Conservation (phyloP, 495 filamentous ascomycete genomes). For the Lophium mytilinum region DNA sequence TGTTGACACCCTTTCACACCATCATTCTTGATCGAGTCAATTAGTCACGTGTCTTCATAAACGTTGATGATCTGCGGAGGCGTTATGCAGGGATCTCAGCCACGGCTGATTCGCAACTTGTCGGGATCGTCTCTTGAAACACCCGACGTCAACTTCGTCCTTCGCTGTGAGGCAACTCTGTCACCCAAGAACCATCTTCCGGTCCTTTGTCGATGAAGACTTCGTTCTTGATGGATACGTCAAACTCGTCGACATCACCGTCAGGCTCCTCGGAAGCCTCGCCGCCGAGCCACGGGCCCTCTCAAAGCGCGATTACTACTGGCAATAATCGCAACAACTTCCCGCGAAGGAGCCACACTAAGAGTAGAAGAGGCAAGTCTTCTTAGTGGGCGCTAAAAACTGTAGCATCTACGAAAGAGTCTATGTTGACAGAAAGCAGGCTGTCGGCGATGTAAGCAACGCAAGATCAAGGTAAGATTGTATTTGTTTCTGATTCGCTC, state of each 20-base stretch:
- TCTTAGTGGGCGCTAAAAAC: background rate
- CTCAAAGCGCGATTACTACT: conserved; percentile 41
- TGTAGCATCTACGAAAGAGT: background rate
- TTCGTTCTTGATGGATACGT: background rate
- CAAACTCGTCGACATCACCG: background rate
- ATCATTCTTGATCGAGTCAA: too few relatives aligned
- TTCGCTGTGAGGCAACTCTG: too few relatives aligned
- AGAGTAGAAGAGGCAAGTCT: conserved; percentile 38
- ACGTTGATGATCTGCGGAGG: too few relatives aligned
- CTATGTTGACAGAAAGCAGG: conserved; percentile 28
- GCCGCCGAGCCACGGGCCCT: background rate
- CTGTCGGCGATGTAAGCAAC: conserved; percentile 51
- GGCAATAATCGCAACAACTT: background rate
- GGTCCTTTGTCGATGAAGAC: too few relatives aligned
- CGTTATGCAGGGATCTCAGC: too few relatives aligned
- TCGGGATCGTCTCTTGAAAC: too few relatives aligned
- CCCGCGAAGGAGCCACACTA: conserved; percentile 51
- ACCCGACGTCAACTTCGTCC: too few relatives aligned
- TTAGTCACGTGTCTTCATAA: too few relatives aligned
- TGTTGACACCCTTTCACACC: too few relatives aligned
- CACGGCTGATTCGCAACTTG: too few relatives aligned
- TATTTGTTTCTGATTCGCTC: background rate
- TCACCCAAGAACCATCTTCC: too few relatives aligned
- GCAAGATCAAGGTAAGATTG: conserved; percentile 52
- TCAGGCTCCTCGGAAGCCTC: conserved; percentile 20